Percentiles rank a stretch among this genome's conserved stretches.
Conservation (phyloP, 2,329 filamentous ascomycete genomes). For the Phialophora expanda region DNA sequence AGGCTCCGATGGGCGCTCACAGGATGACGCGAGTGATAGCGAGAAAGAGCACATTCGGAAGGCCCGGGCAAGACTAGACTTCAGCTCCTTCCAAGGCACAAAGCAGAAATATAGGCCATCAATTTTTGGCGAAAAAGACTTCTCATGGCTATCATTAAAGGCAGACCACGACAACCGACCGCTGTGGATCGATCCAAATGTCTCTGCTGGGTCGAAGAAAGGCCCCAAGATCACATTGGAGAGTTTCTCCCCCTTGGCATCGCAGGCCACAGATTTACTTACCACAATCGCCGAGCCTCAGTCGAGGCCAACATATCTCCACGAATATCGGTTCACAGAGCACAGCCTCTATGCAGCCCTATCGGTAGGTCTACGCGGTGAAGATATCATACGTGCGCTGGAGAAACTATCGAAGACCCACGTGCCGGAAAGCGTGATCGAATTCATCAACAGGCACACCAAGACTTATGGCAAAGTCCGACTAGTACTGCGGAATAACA, state of each 20-base stretch:
- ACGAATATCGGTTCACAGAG: conserved; percentile 89
- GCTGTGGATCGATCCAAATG: conserved; percentile 82
- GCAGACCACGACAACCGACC: conserved; percentile 87
- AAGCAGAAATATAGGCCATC: conserved; percentile 59
- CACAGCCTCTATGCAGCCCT: conserved; percentile 96
- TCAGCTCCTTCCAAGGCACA: conserved; percentile 56
- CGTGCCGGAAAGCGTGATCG: conserved; percentile 77
- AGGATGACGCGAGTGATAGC: conserved; percentile 49
- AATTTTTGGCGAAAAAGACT: conserved; percentile 69
- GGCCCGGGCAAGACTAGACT: conserved; percentile 55
- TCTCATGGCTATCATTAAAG: conserved; percentile 81
- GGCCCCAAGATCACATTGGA: conserved; percentile 84
- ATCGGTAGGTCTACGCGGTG: conserved; percentile 85
- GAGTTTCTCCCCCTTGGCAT: conserved; percentile 86
- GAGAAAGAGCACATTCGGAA: conserved; percentile 52
- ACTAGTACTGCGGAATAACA: conserved; percentile 90
- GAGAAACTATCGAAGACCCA: conserved; percentile 89
- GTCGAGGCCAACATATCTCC: conserved; percentile 85
- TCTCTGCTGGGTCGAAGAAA: conserved; percentile 56
- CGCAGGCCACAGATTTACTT: conserved; percentile 89
- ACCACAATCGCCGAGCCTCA: conserved; percentile 94
- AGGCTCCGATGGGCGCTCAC: conserved; percentile 50
- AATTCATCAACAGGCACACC: conserved; percentile 82
- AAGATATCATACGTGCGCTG: conserved; percentile 87
- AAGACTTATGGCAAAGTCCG: conserved; percentile 95